Percentiles rank a stretch among this genome's conserved stretches.
phyloP scores from a whole-genome alignment of 257 asterid genomes.

The Solanum chmielewskii region DNA sequence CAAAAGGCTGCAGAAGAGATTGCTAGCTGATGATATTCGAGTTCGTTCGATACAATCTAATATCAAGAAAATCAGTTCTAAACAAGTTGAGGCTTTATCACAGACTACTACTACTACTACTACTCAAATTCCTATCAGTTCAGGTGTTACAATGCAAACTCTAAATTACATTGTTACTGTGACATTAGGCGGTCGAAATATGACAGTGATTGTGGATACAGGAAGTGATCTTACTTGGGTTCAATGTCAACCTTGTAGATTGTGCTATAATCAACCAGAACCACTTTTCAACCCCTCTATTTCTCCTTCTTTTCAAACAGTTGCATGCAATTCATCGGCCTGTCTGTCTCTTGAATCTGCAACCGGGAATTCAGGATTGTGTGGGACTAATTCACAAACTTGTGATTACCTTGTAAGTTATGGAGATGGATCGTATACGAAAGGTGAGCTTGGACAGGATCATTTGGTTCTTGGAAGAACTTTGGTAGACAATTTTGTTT shows the following conservation, averaged over 20 bases:
- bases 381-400: constrained; percentile 20
- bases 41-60: constrained; percentile 50
- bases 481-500: constrained; percentile 34
- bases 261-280: constrained; percentile 66
- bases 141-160: constrained; percentile 64
- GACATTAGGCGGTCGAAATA: constrained; percentile 45
- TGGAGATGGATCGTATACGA: constrained; percentile 84
- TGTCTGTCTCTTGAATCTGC: constrained; percentile 48
- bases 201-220: constrained; percentile 71
- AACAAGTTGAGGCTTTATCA: constrained; percentile 17
- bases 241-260: constrained; percentile 77
- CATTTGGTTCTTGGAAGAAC: constrained; percentile 36
- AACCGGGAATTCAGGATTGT: constrained; percentile 44
- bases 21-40: constrained; percentile 30
- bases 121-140: constrained; percentile 36
- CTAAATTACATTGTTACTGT: constrained; percentile 65
- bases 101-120: constrained; percentile 14
- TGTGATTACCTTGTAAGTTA: constrained; percentile 61
- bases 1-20: constrained; percentile 15
- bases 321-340: constrained; percentile 45
- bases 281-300: constrained; percentile 57
- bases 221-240: constrained; percentile 92
- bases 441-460: constrained; percentile 56
- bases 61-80: constrained; percentile 20
- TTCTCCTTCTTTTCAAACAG: constrained; percentile 47